Percentiles rank a stretch among this genome's conserved stretches.
Conservation (phyloP, 2,329 filamentous ascomycete species). For the Emericellopsis cladophorae region DNA sequence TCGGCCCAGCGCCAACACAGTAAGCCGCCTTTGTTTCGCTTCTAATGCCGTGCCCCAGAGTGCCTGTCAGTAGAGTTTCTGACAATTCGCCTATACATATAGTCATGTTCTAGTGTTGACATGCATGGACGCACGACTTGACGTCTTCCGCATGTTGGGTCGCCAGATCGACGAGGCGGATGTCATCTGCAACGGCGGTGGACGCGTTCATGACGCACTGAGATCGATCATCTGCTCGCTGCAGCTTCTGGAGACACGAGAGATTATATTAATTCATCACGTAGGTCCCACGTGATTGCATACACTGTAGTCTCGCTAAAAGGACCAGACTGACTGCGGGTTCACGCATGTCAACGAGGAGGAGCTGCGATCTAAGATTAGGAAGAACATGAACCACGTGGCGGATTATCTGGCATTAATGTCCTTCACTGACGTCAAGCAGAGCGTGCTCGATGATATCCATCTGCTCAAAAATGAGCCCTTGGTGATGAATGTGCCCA, state of each 20-base stretch:
- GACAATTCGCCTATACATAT: not conserved
- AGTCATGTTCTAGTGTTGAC: constrained; percentile 38
- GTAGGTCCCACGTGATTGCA: not conserved
- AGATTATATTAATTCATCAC: constrained; percentile 65
- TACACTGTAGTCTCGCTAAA: not conserved
- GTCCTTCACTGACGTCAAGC: constrained; percentile 49
- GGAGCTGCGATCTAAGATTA: constrained; percentile 41
- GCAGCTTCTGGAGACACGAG: constrained; percentile 63
- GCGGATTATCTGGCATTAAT: constrained; percentile 48
- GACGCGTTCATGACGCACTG: constrained; percentile 52
- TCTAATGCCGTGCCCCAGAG: not conserved
- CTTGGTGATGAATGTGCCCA: constrained; percentile 45
- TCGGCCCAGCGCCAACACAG: not conserved
- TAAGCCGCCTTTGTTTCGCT: not conserved
- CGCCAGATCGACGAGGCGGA: constrained; percentile 67
- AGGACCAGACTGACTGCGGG: constrained; percentile 23
- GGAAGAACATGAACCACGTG: constrained; percentile 41
- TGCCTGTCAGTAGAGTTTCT: not conserved
- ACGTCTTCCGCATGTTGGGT: constrained; percentile 56
- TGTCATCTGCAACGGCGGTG: constrained; percentile 64
- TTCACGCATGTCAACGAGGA: constrained; percentile 58
- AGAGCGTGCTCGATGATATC: constrained; percentile 55
- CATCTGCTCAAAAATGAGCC: constrained; percentile 44
- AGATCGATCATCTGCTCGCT: constrained; percentile 68
- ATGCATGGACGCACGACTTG: constrained; percentile 70